A percentile compares a stretch with the other conserved stretches of the same genome.
phyloP scores from a whole-genome alignment of 208 protist genomes.

The Wallacemonas sp. region DNA sequence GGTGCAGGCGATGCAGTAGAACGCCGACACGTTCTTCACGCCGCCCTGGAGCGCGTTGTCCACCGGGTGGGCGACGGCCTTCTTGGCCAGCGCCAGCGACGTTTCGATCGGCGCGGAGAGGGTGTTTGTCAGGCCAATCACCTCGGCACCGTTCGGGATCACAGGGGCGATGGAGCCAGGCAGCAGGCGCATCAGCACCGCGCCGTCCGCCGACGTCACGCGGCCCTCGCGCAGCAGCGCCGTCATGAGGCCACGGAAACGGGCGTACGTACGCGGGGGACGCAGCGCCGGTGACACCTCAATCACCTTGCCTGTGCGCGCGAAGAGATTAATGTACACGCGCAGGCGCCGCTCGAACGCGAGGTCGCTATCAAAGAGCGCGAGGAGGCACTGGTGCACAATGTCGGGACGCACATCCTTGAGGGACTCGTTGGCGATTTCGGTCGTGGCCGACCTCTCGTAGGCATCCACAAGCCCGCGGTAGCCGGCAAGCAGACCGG shows the following conservation, averaged over 20 bases:
- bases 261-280: conserved; percentile 85
- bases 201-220: conserved; percentile 60
- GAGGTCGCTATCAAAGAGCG: conserved; percentile 88
- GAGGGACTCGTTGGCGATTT: conserved; percentile 74
- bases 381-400: conserved; percentile 92
- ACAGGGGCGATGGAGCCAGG: conserved; percentile 84
- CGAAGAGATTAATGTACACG: conserved; percentile 85
- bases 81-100: conserved; percentile 33
- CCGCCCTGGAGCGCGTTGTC: conserved; percentile 78
- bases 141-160: conserved; percentile 76
- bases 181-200: conserved; percentile 76
- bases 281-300: conserved; percentile 87
- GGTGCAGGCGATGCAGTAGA: conserved; percentile 86
- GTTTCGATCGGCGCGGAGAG: conserved; percentile 58
- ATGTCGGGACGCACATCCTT: conserved; percentile 86
- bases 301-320: conserved; percentile 69
- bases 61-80: conserved; percentile 42
- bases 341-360: conserved; percentile 70
- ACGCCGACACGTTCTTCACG: conserved; percentile 75
- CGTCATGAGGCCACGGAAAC: conserved; percentile 86
- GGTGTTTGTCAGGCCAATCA: conserved; percentile 76
- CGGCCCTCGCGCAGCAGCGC: conserved; percentile 78
- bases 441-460: conserved; percentile 77
- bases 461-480: conserved; percentile 84
- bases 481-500: conserved; percentile 74